Evolutionary conservation across 345 rosid genomes (phyloP), one percentile per base, ranked within the genome.

Genomic region (Turnera subulata): DNA sequence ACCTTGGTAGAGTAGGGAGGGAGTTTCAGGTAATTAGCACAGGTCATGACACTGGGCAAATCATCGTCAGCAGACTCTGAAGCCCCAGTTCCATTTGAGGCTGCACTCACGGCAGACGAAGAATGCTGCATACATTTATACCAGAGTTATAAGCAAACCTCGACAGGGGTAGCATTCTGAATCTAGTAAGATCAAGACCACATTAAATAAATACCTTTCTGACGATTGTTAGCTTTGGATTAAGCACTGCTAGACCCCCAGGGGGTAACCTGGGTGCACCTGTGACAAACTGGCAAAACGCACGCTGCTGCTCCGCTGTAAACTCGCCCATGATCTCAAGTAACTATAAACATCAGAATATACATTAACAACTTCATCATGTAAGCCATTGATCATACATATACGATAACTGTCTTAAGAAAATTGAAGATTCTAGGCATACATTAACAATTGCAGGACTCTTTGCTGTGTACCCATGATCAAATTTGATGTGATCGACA

Each of bases 181-280:
- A 24, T n/a, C n/a, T n/a, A n/a, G n/a, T n/a, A n/a, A n/a, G n/a
- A 29, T 29, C 35, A 29, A 29, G 4, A 29, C 8, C 35, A 29
- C 35, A 29, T 29, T 4, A 29, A 29, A 29, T 8, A 29, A 29
- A 29, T 88, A 94, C 97, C 97, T 94, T 94, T 76, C 99, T 80
- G 64, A 94, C 99, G 23, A 94, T 94, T 24, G 99, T 94, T 63
- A 94, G 73, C 78, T 88, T 94, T 38, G 99, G 99, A 72, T 84
- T 90, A 47, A 94, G 71, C 57, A 90, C 97, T 1, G 99, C 97
- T 71, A 94, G 67, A 56, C 99, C 97, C 55, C 99, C 99, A 25
- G 97, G 96, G 46, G 97, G 99, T 69, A 94, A 88, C 71, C 97
- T 77, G n/a, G 97, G 97, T 55, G 97, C 99, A 61, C 99, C 99